phyloP scores from a whole-genome alignment of 106 monocot genomes.

The Iris macrosiphon region DNA sequence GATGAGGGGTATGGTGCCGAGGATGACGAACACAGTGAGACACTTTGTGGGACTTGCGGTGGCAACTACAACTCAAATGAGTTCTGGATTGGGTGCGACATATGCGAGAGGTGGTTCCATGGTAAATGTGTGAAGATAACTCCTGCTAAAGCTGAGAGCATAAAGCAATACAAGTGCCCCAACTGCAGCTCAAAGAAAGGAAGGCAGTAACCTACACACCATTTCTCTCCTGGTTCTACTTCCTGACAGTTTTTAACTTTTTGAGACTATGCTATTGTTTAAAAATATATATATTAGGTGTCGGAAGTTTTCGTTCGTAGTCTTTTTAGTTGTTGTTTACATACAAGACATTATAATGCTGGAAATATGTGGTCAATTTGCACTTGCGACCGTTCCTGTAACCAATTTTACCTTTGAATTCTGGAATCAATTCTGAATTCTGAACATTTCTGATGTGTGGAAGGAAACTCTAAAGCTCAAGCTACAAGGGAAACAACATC shows the following conservation, averaged over 20 bases:
- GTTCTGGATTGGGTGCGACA: constrained; percentile 69
- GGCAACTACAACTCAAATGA: constrained; percentile 48
- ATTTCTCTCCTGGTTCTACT: neutral
- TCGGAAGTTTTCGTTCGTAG: too few relatives aligned
- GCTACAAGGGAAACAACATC: too few relatives aligned
- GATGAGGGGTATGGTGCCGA: constrained; percentile 48
- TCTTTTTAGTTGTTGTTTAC: too few relatives aligned
- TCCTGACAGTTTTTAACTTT: constrained; percentile 6
- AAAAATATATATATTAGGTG: too few relatives aligned
- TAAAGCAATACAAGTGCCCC: constrained; percentile 64
- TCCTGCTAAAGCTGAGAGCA: constrained; percentile 59
- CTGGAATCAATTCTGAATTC: too few relatives aligned
- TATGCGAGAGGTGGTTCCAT: constrained; percentile 71
- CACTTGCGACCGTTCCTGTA: too few relatives aligned
- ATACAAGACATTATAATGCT: too few relatives aligned
- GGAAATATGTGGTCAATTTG: too few relatives aligned
- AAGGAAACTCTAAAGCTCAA: too few relatives aligned
- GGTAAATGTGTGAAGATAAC: constrained; percentile 72
- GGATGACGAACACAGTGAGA: constrained; percentile 58
- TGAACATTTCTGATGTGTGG: too few relatives aligned
- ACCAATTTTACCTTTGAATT: too few relatives aligned
- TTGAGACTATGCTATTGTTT: neutral
- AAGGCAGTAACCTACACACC: constrained; percentile 16
- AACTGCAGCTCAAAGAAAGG: constrained; percentile 50
- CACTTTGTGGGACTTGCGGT: constrained; percentile 46